A percentile compares a stretch with the other conserved stretches of the same genome.
These are phyloP conservation scores for Mortierella sp. DNA, from an alignment of 371 early-diverging fungal genomes.

Conservation along the genomic window DNA sequence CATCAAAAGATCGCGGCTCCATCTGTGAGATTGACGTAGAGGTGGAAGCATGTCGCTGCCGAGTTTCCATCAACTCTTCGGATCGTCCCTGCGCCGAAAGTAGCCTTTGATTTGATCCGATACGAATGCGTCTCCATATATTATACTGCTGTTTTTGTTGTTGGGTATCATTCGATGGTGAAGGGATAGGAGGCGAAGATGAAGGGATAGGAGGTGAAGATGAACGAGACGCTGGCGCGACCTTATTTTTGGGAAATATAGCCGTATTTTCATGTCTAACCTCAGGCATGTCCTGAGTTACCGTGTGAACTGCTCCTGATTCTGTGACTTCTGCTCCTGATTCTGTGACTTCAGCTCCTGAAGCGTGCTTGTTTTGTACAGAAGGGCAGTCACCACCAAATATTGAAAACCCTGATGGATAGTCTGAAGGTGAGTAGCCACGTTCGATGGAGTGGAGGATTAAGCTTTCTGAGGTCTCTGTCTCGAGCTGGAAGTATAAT, in stretches of 20 bases:
- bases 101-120: not conserved
- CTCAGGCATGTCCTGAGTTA: not conserved
- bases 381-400: not conserved
- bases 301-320: not conserved
- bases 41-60: not conserved
- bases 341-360: not conserved
- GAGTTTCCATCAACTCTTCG: not conserved
- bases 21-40: not conserved
- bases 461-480: constrained; percentile 38
- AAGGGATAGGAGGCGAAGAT: not conserved
- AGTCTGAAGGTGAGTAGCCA: constrained; percentile 23
- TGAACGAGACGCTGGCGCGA: not conserved
- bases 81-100: not conserved
- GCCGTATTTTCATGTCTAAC: not conserved
- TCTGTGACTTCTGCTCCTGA: not conserved
- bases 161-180: not conserved
- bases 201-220: not conserved
- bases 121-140: not conserved
- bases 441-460: constrained; percentile 44
- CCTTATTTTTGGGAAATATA: not conserved
- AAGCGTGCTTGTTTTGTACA: not conserved
- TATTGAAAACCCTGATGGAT: not conserved
- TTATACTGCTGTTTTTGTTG: not conserved
- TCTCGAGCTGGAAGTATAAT: constrained; percentile 29
- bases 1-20: not conserved